Conservation (phyloP, 2,329 filamentous ascomycete species). For the Colletotrichum salicis region DNA sequence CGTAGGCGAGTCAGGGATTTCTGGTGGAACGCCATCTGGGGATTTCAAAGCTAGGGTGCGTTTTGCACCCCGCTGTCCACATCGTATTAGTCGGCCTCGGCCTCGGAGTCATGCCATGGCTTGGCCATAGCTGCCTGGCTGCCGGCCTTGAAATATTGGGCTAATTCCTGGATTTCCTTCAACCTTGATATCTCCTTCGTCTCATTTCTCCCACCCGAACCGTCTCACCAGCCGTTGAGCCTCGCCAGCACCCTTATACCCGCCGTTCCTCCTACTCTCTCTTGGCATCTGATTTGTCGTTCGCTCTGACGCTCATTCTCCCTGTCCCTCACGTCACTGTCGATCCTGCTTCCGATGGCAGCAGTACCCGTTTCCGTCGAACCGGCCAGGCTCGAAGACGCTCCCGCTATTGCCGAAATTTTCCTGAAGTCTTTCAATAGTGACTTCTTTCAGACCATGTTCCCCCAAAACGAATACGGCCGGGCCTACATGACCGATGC, state of each 20-base stretch:
- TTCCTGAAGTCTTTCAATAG: conserved; percentile 33
- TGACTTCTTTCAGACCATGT: conserved; percentile 29
- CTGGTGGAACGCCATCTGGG: neutral
- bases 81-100: neutral
- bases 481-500: conserved; percentile 21
- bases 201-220: conserved; percentile 4
- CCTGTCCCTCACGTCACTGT: neutral
- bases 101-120: neutral
- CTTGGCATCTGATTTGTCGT: neutral
- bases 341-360: neutral
- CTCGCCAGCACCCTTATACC: neutral
- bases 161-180: neutral
- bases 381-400: conserved; percentile 22
- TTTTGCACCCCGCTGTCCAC: neutral
- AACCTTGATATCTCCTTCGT: neutral
- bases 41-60: too few species aligned
- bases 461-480: conserved; percentile 31
- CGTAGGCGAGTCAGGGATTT: neutral
- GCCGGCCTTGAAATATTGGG: neutral
- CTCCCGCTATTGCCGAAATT: conserved; percentile 21
- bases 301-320: neutral
- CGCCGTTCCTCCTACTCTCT: neutral
- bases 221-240: neutral
- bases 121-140: neutral
- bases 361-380: conserved; percentile 11